Base-by-base conservation (phyloP, 805 yeast species). In the Sugiyamaella americana region DNA sequence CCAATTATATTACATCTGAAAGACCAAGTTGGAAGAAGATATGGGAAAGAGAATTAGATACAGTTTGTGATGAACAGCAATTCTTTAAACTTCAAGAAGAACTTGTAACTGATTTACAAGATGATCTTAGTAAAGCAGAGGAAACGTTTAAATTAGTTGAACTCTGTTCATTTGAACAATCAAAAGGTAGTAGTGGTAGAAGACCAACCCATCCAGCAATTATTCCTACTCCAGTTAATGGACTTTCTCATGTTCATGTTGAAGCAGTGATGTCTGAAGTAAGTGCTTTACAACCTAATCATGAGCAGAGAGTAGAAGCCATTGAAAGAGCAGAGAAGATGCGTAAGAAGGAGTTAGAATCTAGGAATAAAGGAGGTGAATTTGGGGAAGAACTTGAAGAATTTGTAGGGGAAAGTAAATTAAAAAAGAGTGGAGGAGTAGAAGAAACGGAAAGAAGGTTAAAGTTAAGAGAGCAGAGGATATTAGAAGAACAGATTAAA, bases 51-150 rank as follows among this genome's bases (percentile, higher is more conserved):
- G 96, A 88, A 60, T 73, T 93, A 47, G 93, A 87, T 51, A 82
- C 82, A 32, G 91, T 93, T 11, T 84, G 95, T 53, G 95, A 87
- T 58, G 97, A 89, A 59, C 98, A 93, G 63, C 94, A 91, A 54
- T 87, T 87, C 62, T 79, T 89, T 66, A 85, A 85, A 47, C 73
- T 87, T 17, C 97, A 91, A 63, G 96, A 87, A 57, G 95, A 87
- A 50, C 74, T 94, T 46, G 78, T 87, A 1, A 73, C 72, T 24
- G 95, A 91, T 59, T 66, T 93, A 52, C 77, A 75, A 37, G 93
- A 87, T 51, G 99, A 93, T 65, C 65, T 93, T 26, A 76, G 74
- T 20, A 83, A 80, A 56, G 93, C 95, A 1, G 71, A 72, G 40
- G 95, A 88, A 58, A 91, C 97, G 0, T 87, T 81, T 58, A 77